Evolutionary conservation across 2,329 filamentous ascomycete genomes (phyloP).

Genomic region (Zasmidium citrigriseum): DNA sequence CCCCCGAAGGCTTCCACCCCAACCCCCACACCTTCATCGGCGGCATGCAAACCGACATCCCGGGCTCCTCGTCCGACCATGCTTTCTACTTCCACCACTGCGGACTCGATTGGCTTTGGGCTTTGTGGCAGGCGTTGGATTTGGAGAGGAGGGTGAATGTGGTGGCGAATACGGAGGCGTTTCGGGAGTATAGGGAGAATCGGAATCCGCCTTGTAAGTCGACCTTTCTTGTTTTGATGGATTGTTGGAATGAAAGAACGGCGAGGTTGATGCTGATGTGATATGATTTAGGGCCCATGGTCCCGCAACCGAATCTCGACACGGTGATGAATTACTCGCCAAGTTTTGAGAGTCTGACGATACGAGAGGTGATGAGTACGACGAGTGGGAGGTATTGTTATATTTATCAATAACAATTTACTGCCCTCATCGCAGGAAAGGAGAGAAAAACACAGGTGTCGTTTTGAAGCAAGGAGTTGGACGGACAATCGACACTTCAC

Average conservation of each 20-base stretch:
- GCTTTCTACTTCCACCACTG: slow-evolving; percentile 51
- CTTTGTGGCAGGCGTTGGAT: slow-evolving; percentile 52
- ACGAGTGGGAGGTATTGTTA: slow-evolving; percentile 6
- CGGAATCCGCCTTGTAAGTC: background rate
- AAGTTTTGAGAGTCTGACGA: background rate
- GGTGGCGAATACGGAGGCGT: background rate
- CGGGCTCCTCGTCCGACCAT: slow-evolving; percentile 47
- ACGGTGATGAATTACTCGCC: background rate
- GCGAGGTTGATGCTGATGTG: background rate
- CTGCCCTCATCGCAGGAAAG: too few species aligned
- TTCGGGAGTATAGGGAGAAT: background rate
- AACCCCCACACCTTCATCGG: slow-evolving; percentile 33
- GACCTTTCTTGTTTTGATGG: background rate
- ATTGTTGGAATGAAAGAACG: too few species aligned
- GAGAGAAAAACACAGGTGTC: too few species aligned
- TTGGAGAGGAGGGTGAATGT: slow-evolving; percentile 30
- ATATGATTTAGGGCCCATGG: background rate
- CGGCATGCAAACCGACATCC: slow-evolving; percentile 47
- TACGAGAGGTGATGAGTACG: slow-evolving; percentile 2
- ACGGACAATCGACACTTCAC: too few species aligned
- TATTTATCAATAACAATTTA: background rate
- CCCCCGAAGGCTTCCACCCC: slow-evolving; percentile 12
- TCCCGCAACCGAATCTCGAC: background rate
- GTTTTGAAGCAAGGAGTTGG: too few species aligned
- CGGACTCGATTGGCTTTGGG: slow-evolving; percentile 45